Base-by-base conservation (phyloP, 129 eudicot genomes). In the Silybum marianum region DNA sequence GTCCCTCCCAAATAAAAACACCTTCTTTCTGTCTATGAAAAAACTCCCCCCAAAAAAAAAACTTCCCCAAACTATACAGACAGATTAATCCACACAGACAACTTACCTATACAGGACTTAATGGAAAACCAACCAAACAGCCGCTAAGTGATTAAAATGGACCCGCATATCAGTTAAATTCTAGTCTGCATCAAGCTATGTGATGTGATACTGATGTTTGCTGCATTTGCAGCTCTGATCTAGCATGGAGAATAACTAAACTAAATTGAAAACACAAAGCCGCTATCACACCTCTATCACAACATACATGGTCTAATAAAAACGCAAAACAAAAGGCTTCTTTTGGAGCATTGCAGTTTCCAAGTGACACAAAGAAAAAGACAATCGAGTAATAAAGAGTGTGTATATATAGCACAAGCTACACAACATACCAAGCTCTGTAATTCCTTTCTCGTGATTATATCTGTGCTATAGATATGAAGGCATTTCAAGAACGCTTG, bases 401-500 rank as follows among this genome's bases (percentile, higher is more conserved):
- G n/a, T n/a, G 26, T 19, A 42, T 11, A 42, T 11, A 66, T n/a
- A 54, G 78, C 4, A 39, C 38, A 71, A 71, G 58, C 51, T 48
- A 73, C 34, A 26, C 23, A 46, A 69, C 91, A 75, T 87, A 96
- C 99, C 99, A 96, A 75, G 82, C 95, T 90, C 74, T 90, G 97
- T 84, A 96, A 82, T 81, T 96, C 99, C 72, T 85, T 89, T 73
- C 96, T 90, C 36, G 99, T 93, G 44, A 96, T 96, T 83, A 96
- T 96, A 78, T 96, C 99, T 66, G 97, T 96, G 85, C 97, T 96
- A 76, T 96, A 96, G 18, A 96, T 96, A 80, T 96, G 97, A 78
- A 96, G 98, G 85, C 99, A 96, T 89, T 93, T 96, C 87, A 96
- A 87, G 77, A 96, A 96, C 46, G 99, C 98, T 84, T 96, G 99